Evolutionary conservation across 352 stramenopile genomes (phyloP), one percentile per base, ranked within the genome.

Genomic region (Globisporangium orthogonon): DNA sequence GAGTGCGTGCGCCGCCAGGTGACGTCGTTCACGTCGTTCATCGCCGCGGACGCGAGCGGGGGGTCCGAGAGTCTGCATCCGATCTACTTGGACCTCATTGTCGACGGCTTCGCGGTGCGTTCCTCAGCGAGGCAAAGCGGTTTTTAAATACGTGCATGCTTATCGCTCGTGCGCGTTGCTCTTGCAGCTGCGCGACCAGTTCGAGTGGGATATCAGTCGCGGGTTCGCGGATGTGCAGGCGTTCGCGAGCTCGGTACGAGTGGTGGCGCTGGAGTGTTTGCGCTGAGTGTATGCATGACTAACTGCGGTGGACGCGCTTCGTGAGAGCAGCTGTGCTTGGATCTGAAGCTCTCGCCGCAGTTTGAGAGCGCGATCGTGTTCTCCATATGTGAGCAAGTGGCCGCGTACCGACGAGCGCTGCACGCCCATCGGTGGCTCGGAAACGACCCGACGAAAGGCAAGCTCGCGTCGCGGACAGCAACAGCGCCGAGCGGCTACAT

Each of bases 191-290:
- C 78, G 74, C 9, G 82, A 91, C 62, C 82, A 90, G 58, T 87
- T 91, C 31, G 82, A 91, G 54, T 91, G 82, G 82, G 79, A 91
- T 52, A 78, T 89, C 35, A 77, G 66, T 37, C 81, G 75, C 41
- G 66, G 78, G 49, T 81, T 71, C 45, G 56, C 61, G 40, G 66
- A 74, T 7, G 71, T 70, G 4, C 68, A 89, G 49, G 54, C 54
- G 6, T 91, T 91, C 59, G 79, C 82, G 1, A 60, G 47, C 44
- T 78, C 67, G 49, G 69, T 77, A 55, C 7, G 63, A 5, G 28
- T 35, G 6, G 7, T 3, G 54, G 37, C 11, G 6, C 3, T 54
- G 28, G 3, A 33, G 11, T 14, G 11, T 1, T 45, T 37, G 5
- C 28, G 30, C 3, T 23, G 60, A 39, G 6, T 55, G 5, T 9